A percentile compares a stretch with the other conserved stretches of the same genome.
Conservation (phyloP, 2,329 filamentous ascomycete species). For the Xylariaceae sp. region DNA sequence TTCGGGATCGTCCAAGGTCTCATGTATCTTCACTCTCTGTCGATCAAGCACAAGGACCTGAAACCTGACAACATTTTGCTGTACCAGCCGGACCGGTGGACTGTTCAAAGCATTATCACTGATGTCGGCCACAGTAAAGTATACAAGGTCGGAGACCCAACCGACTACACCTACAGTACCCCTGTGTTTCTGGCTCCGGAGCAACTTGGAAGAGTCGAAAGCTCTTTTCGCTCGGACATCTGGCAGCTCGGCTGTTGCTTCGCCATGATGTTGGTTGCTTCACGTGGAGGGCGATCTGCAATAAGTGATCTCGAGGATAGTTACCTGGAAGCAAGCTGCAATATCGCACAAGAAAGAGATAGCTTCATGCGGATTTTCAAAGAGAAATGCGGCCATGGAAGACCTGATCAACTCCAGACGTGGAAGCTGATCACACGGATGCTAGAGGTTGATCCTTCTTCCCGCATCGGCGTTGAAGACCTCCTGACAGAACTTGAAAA, state of each 20-base stretch:
- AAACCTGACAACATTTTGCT: not conserved
- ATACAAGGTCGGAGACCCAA: not conserved
- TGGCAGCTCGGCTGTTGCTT: not conserved
- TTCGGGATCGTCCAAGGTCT: not conserved
- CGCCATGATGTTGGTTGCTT: conserved; percentile 8
- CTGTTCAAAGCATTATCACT: not conserved
- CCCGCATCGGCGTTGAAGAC: too few species aligned
- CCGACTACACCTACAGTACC: not conserved
- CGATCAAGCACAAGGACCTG: not conserved
- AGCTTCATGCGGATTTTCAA: too few species aligned
- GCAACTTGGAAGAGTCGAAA: not conserved
- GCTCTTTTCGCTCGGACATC: not conserved
- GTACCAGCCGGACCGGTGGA: not conserved
- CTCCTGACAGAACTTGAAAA: too few species aligned
- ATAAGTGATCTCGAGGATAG: too few species aligned
- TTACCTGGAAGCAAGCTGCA: too few species aligned
- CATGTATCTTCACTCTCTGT: not conserved
- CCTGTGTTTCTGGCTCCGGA: not conserved
- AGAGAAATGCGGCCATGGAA: too few species aligned
- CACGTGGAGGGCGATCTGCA: too few species aligned
- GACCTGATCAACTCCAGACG: too few species aligned
- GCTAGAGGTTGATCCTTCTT: too few species aligned
- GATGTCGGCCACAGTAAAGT: not conserved
- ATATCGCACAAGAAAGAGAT: too few species aligned
- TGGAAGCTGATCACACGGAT: too few species aligned